Evolutionary conservation across 2,329 filamentous ascomycete species (phyloP), one percentile per base, ranked within the genome.

Genomic region (Phymatotrichopsis omnivora): DNA sequence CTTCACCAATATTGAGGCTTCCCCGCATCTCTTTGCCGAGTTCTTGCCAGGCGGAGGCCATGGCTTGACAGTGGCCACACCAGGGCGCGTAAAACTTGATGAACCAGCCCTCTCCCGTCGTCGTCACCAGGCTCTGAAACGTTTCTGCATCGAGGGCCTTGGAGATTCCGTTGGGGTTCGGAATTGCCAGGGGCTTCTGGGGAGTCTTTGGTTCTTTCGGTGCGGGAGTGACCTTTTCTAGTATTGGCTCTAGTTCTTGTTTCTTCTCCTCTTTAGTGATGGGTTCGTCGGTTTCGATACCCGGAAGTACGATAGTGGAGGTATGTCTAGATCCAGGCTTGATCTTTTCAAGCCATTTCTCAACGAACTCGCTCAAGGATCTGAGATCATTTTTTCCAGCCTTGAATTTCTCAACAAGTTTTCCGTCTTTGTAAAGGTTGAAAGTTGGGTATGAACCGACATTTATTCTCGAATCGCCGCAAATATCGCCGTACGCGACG

Each of bases 11-110:
- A 61, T 96, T 95, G 48, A 98, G 75, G 54, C 76, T 79, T 32
- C 82, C 83, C 64, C 86, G 77, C 84, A 95, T 91, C 60, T 89
- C 85, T 62, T 87, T 86, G 33, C 83, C 83, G 65, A 98, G 76
- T 59, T 89, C 82, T 51, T 78, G 70, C 91, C 91, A 98, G 54
- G 78, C 86, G 2, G 91, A 83, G 27, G 82, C 85, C 73, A 98
- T 78, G 28, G 84, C 84, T 66, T 94, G 84, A 65, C 93, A 98
- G 65, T 98, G 91, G 57, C 80, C 78, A 64, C 91, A 98, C 91
- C 89, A 96, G 5, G 91, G 93, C 14, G 85, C 87, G 63, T 95
- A 96, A 63, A 98, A 96, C 65, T 98, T 98, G 71, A 98, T 78
- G 61, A 98, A 95, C 91, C 91, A 98, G 5, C 87, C 81, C 53